Conservation (phyloP, 2,329 filamentous ascomycete species). For the Aspergillus fumigatus region DNA sequence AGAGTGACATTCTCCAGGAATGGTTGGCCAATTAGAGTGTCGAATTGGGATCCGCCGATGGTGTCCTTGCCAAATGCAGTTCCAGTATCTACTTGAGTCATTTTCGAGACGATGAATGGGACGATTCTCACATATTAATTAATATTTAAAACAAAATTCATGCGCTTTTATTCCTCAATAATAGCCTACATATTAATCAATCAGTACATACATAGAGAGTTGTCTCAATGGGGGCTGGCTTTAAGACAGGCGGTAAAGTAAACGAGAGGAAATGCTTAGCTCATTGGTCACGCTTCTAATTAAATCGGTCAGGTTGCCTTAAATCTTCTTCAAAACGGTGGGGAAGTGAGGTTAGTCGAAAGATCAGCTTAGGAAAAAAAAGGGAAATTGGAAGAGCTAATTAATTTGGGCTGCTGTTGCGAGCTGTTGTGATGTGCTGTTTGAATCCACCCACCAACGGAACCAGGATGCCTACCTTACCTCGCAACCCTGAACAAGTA, state of each 20-base stretch:
- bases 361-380: neutral
- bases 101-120: neutral
- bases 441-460: neutral
- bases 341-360: neutral
- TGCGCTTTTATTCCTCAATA: neutral
- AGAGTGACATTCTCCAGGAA: constrained; percentile 13
- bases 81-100: neutral
- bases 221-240: neutral
- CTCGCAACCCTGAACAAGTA: constrained; percentile 2
- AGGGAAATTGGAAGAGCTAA: neutral
- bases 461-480: neutral
- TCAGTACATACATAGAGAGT: neutral
- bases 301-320: neutral
- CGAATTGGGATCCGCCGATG: constrained; percentile 1
- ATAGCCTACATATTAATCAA: neutral
- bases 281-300: neutral
- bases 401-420: neutral
- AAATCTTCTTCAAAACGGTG: neutral
- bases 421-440: neutral
- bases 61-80: neutral
- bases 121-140: neutral
- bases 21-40: constrained; percentile 16
- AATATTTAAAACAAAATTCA: neutral
- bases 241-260: neutral
- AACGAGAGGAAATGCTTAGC: neutral